phyloP scores from a whole-genome alignment of 148 eudicot species.

The Vaccinium macrocarpon region DNA sequence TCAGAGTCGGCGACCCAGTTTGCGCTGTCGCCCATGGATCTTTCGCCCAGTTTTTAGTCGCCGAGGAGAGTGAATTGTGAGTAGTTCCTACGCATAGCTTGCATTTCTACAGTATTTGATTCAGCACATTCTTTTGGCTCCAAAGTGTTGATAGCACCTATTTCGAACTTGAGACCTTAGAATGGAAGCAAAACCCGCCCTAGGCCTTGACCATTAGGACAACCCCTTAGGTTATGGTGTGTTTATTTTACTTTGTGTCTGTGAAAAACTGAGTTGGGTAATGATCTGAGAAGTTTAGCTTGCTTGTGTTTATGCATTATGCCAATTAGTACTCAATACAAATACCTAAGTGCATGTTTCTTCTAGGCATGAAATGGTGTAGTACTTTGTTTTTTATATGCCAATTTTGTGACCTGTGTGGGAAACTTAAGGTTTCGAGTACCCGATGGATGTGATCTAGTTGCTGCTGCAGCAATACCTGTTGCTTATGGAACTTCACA shows the following conservation, averaged over 20 bases:
- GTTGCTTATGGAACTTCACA: conserved; percentile 97
- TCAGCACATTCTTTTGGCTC: too few species aligned
- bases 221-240: background rate
- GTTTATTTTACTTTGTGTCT: background rate
- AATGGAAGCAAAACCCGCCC: too few species aligned
- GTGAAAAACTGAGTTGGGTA: background rate
- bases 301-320: background rate
- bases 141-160: too few species aligned
- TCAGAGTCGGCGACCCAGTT: conserved; percentile 72
- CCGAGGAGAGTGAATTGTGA: conserved; percentile 70
- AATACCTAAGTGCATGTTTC: too few species aligned
- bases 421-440: conserved; percentile 55
- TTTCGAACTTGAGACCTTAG: too few species aligned
- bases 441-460: conserved; percentile 90
- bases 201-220: too few species aligned
- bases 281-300: background rate
- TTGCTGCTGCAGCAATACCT: conserved; percentile 85
- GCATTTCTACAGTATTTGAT: background rate
- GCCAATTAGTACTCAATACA: too few species aligned
- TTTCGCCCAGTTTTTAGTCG: conserved; percentile 69
- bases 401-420: background rate
- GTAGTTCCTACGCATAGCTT: conserved; percentile 12
- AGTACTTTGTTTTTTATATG: background rate
- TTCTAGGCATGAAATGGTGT: background rate
- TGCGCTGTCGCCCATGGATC: conserved; percentile 64